These are phyloP conservation scores for Stagonosporopsis tanaceti DNA, from an alignment of 2,329 filamentous ascomycete species.

Conservation along the genomic window DNA sequence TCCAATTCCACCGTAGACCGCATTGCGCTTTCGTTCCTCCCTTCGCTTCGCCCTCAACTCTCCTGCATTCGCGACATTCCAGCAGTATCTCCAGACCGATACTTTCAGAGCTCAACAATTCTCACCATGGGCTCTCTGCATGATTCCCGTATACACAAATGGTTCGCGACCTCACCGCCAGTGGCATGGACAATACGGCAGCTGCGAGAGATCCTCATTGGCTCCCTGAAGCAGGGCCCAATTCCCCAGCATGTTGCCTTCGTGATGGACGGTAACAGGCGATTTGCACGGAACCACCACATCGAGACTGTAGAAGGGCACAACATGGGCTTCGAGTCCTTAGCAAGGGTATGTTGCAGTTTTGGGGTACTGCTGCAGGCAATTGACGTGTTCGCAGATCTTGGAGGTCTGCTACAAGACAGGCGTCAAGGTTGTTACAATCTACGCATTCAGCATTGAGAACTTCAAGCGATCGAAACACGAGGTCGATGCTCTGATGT, in stretches of 20 bases:
- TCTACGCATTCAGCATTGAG: constrained; percentile 98
- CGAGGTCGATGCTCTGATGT: constrained; percentile 96
- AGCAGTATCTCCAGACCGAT: constrained; percentile 18
- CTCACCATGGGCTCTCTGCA: constrained; percentile 60
- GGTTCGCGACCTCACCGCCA: constrained; percentile 87
- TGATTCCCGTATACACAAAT: constrained; percentile 70
- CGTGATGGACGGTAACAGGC: constrained; percentile 97
- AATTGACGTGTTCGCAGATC: constrained; percentile 59
- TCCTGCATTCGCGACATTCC: constrained; percentile 19
- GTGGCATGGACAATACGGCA: constrained; percentile 86
- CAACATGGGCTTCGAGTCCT: constrained; percentile 91
- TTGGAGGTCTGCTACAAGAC: constrained; percentile 98
- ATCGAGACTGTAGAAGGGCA: constrained; percentile 98
- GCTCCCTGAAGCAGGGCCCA: constrained; percentile 86
- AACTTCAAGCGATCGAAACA: constrained; percentile 98
- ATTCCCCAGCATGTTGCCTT: constrained; percentile 98
- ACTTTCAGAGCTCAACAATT: constrained; percentile 19
- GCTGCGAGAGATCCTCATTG: constrained; percentile 84
- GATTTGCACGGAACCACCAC: constrained; percentile 86
- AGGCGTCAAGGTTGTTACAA: constrained; percentile 94
- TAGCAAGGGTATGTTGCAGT: constrained; percentile 73
- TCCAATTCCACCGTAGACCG: constrained; percentile 12
- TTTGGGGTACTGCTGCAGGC: not conserved
- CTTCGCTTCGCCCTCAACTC: not conserved
- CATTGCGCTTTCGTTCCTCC: not conserved